phyloP scores from a whole-genome alignment of 2,329 filamentous ascomycete species.

The Bipolaris cookei region DNA sequence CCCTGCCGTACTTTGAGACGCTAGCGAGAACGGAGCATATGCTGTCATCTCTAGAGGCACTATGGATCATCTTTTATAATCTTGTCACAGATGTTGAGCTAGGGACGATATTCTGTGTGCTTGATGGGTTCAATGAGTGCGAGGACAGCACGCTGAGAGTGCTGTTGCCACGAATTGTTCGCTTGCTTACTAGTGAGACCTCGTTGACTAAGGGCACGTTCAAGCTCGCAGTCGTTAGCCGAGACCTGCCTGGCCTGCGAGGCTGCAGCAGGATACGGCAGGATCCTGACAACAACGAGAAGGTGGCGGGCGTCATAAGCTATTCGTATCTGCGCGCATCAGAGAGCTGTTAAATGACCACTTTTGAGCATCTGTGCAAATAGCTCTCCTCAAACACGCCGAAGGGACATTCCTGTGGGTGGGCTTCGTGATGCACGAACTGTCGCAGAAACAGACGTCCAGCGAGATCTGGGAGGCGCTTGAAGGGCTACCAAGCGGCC shows the following conservation, averaged over 20 bases:
- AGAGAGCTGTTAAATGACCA: conserved; percentile 19
- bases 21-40: conserved; percentile 14
- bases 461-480: conserved; percentile 19
- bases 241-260: conserved; percentile 8
- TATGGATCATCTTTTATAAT: conserved; percentile 34
- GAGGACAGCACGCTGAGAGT: background rate
- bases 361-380: conserved; percentile 16
- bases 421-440: conserved; percentile 29
- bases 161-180: background rate
- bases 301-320: too few relatives aligned
- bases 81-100: conserved; percentile 16
- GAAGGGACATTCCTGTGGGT: conserved; percentile 47
- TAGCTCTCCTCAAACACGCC: conserved; percentile 26
- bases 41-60: conserved; percentile 20
- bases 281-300: conserved; percentile 31
- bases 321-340: conserved; percentile 27
- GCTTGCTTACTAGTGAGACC: background rate
- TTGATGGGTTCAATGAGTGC: conserved; percentile 32
- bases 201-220: background rate
- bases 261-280: conserved; percentile 26
- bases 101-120: conserved; percentile 26
- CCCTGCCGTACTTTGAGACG: conserved; percentile 18
- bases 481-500: conserved; percentile 26
- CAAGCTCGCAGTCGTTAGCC: background rate
- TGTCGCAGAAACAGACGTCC: conserved; percentile 15